Conservation (phyloP, 2,329 filamentous ascomycete species). For the Cyphellophora attinorum region DNA sequence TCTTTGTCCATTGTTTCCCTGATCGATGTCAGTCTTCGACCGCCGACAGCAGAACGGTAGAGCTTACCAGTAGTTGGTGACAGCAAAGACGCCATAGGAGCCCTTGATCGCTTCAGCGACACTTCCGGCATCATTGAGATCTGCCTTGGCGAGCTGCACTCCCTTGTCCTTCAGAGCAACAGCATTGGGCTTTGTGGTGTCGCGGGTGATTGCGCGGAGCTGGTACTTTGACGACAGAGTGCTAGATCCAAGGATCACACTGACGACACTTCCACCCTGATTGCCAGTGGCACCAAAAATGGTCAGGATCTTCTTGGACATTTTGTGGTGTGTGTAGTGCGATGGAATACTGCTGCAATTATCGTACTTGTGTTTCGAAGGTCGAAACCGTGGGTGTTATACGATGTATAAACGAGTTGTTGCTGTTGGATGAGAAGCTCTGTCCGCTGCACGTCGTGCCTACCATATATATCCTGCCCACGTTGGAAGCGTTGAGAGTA, state of each 20-base stretch:
- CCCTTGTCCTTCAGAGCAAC: constrained; percentile 21
- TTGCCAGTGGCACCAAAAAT: constrained; percentile 46
- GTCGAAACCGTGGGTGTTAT: too few species aligned
- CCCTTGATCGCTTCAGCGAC: constrained; percentile 32
- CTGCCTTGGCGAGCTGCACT: constrained; percentile 28
- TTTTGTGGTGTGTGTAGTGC: not conserved
- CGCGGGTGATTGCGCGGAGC: constrained; percentile 43
- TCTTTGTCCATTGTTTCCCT: constrained; percentile 30
- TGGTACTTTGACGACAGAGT: constrained; percentile 36
- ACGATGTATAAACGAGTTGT: too few species aligned
- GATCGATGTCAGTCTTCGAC: not conserved
- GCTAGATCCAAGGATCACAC: constrained; percentile 35
- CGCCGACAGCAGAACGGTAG: not conserved
- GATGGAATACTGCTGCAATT: too few species aligned
- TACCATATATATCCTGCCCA: too few species aligned
- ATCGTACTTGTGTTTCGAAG: too few species aligned
- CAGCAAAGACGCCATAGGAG: constrained; percentile 39
- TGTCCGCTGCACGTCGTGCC: too few species aligned
- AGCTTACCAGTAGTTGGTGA: constrained; percentile 24
- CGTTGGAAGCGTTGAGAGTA: too few species aligned
- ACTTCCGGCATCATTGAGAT: constrained; percentile 29
- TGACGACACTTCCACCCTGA: constrained; percentile 41
- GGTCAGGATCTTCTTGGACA: constrained; percentile 24
- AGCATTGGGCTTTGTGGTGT: constrained; percentile 24
- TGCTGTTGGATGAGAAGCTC: too few species aligned